Evolutionary conservation across 1,139 yeast genomes (phyloP).

Genomic region (Yamadazyma triangularis): DNA sequence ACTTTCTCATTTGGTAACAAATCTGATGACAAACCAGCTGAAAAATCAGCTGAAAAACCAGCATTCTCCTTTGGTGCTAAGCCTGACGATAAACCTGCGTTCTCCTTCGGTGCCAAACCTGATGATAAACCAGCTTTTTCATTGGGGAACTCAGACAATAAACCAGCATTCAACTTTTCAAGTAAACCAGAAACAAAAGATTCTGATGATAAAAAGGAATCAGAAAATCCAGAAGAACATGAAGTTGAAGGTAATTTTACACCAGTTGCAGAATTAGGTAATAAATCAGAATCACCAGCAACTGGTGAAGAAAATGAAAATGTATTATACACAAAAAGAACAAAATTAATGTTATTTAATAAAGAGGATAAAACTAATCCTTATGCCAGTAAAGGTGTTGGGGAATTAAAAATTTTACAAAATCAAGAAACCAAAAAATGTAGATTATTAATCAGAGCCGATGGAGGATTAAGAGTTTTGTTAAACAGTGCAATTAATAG

Average conservation of each 20-base stretch:
- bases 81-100: constrained; percentile 17
- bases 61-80: constrained; percentile 14
- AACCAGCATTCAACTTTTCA: constrained; percentile 15
- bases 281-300: constrained; percentile 37
- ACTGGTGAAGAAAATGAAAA: constrained; percentile 90
- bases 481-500: constrained; percentile 57
- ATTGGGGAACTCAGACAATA: constrained; percentile 7
- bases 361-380: constrained; percentile 39
- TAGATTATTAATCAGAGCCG: constrained; percentile 79
- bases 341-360: constrained; percentile 66
- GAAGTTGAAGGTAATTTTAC: constrained; percentile 44
- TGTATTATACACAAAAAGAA: constrained; percentile 56
- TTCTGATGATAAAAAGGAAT: constrained; percentile 8
- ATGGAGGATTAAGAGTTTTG: constrained; percentile 80
- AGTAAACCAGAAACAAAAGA: background rate
- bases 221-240: constrained; percentile 27
- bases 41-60: constrained; percentile 13
- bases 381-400: constrained; percentile 68
- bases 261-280: constrained; percentile 43
- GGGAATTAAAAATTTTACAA: constrained; percentile 71
- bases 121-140: constrained; percentile 11
- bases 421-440: constrained; percentile 55
- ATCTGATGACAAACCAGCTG: constrained; percentile 4
- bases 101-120: constrained; percentile 9
- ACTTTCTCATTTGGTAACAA: constrained; percentile 14